Percentiles rank a stretch among this genome's conserved stretches.
These are phyloP conservation scores for Fusarium odoratissimum DNA, from an alignment of 2,329 filamentous ascomycete species.

Conservation along the genomic window DNA sequence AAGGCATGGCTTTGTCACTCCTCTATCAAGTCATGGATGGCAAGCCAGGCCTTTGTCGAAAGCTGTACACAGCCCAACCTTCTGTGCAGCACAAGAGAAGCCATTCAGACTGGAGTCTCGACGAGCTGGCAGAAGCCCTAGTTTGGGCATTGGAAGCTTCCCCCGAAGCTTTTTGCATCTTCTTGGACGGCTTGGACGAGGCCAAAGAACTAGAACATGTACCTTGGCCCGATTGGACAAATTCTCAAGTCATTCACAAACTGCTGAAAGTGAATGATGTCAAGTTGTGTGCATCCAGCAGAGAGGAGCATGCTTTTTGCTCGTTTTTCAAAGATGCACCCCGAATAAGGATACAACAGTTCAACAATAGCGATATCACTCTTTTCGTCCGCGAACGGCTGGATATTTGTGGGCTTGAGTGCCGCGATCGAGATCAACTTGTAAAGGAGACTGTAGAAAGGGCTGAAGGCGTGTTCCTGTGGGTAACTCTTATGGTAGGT, in stretches of 20 bases:
- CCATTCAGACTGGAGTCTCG: not conserved
- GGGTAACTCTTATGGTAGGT: not conserved
- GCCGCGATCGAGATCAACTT: fast-evolving
- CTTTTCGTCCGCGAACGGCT: not conserved
- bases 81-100: not conserved
- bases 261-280: not conserved
- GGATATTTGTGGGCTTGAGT: fast-evolving
- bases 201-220: not conserved
- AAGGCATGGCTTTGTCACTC: not conserved
- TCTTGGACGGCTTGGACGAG: not conserved
- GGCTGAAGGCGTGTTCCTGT: not conserved
- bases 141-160: not conserved
- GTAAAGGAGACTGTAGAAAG: fast-evolving
- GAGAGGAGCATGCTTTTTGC: not conserved
- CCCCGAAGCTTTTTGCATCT: not conserved
- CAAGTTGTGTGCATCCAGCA: not conserved
- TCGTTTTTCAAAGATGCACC: fast-evolving
- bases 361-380: not conserved
- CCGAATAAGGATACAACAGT: not conserved
- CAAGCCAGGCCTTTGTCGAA: not conserved
- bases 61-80: not conserved
- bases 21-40: not conserved
- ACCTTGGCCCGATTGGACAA: not conserved
- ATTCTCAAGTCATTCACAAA: not conserved
- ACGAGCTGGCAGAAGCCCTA: not conserved